These are phyloP conservation scores for Pythium aristosporum DNA, from an alignment of 352 stramenopile species.

Conservation along the genomic window DNA sequence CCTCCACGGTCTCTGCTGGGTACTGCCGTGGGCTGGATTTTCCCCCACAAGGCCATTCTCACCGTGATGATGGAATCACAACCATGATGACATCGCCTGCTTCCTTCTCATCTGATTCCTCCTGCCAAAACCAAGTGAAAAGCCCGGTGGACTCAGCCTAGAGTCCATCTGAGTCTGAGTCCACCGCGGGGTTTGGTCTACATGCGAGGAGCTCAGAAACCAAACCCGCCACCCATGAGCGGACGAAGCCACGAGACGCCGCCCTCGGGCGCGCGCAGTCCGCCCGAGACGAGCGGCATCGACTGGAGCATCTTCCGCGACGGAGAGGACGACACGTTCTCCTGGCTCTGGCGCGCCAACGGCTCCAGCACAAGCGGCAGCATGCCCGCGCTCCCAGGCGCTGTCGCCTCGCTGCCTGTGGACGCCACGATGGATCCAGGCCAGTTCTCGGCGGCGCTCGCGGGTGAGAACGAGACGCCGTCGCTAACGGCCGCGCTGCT, in stretches of 20 bases:
- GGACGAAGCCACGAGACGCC: background rate
- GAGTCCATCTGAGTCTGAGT: background rate
- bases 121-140: constrained; percentile 3
- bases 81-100: background rate
- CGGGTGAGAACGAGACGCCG: background rate
- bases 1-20: background rate
- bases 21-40: background rate
- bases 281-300: constrained; percentile 39
- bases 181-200: background rate
- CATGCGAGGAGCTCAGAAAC: background rate
- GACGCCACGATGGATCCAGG: background rate
- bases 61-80: background rate
- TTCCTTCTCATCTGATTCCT: background rate
- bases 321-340: constrained; percentile 54
- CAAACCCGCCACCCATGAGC: background rate
- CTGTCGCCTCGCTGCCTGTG: background rate
- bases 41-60: too few relatives aligned
- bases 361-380: background rate
- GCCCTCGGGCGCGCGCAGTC: constrained; percentile 11
- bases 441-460: constrained; percentile 3
- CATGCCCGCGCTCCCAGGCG: background rate
- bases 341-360: constrained; percentile 54
- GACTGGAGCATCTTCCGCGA: constrained; percentile 76
- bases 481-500: constrained; percentile 17
- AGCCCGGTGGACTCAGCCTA: background rate